Evolutionary conservation across 164 flowering plant genomes (phyloP), one percentile per base, ranked within the genome.

Genomic region (Vitis cinerea): DNA sequence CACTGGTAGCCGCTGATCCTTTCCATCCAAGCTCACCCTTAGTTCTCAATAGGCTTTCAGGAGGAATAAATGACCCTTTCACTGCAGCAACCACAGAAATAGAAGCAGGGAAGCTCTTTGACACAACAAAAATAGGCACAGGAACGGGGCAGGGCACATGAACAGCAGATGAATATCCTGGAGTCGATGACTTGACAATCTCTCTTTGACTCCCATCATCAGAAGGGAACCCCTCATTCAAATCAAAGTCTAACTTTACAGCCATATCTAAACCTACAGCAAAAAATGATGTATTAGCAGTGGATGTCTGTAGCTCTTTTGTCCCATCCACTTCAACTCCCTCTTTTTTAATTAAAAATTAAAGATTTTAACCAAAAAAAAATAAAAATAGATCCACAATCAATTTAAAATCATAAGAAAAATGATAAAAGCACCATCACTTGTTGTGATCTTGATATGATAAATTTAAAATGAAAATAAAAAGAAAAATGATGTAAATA

Each of bases 1-100:
- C 98, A 82, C 98, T 95, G 3, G 97, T 95, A 9, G 98, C 97
- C 30, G 98, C 99, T 50, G 98, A 93, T 17, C 99, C 99, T 72
- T 89, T 95, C 99, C 98, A 95, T 47, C 97, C 91, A 75, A 85
- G 81, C 72, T 85, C 92, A 50, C 81, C 89, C 66, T 81, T 86
- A 59, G 72, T 81, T 79, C 76, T 84, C 75, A 86, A 62, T 12
- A 85, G 72, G 71, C 86, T 83, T 29, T 90, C 93, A 1, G 90
- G 91, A 23, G 92, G 99, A 55, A 88, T 74, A 83, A 95, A 88
- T 9, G 96, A 73, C 50, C 98, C 93, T 72, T 89, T 95, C 14
- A 97, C 96, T 60, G 99, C 90, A 76, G 99, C 84, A 66, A 97
- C 94, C 23, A 93, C 90, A 1, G 98, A 87, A 54, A 93, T 78